phyloP scores from a whole-genome alignment of 2,329 filamentous ascomycete genomes.

The Hymenoscyphus scutula region DNA sequence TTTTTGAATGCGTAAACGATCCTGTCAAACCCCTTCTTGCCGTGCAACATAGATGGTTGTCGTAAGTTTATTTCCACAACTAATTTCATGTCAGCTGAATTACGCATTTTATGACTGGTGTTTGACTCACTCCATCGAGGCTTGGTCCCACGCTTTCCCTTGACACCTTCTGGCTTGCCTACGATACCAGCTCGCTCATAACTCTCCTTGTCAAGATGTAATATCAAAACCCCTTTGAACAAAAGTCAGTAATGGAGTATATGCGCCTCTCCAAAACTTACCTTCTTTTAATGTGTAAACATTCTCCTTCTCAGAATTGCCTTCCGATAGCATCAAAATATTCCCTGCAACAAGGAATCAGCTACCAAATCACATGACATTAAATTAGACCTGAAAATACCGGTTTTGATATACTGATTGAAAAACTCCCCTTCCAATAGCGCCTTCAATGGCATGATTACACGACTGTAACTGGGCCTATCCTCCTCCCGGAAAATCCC shows the following conservation, averaged over 20 bases:
- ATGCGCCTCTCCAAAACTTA: constrained; percentile 32
- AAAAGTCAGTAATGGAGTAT: constrained; percentile 13
- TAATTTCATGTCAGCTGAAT: constrained; percentile 39
- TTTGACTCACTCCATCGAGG: constrained; percentile 66
- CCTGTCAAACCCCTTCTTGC: constrained; percentile 35
- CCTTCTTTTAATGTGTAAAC: constrained; percentile 71
- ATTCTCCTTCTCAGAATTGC: constrained; percentile 66
- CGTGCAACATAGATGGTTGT: constrained; percentile 67
- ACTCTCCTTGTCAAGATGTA: constrained; percentile 76
- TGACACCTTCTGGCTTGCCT: constrained; percentile 63
- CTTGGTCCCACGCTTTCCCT: constrained; percentile 58
- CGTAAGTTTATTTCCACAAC: constrained; percentile 76
- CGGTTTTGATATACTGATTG: constrained; percentile 73
- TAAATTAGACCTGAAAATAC: constrained; percentile 14
- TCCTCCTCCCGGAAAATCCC: constrained; percentile 47
- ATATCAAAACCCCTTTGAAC: constrained; percentile 60
- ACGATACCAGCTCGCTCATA: constrained; percentile 82
- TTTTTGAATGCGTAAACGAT: constrained; percentile 51
- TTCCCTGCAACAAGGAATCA: constrained; percentile 53
- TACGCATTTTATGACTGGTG: neutral
- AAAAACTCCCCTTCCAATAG: constrained; percentile 76
- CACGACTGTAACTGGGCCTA: constrained; percentile 57
- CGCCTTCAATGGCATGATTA: constrained; percentile 70
- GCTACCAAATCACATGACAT: neutral
- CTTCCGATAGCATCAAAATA: constrained; percentile 80